phyloP scores from a whole-genome alignment of 441 rosid genomes.

The Jatropha podagrica region DNA sequence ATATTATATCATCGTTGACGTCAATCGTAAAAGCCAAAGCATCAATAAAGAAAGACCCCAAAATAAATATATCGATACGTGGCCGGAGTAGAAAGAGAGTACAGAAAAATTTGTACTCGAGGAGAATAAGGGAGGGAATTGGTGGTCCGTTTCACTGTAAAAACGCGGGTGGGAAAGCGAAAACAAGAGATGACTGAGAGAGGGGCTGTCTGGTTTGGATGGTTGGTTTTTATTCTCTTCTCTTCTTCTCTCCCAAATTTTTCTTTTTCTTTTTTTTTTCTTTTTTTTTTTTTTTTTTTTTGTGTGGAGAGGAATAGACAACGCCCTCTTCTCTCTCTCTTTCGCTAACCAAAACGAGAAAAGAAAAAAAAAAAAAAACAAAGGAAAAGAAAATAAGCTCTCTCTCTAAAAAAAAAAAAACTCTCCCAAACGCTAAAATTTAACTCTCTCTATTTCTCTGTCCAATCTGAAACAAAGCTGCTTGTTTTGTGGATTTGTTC shows the following conservation, averaged over 20 bases:
- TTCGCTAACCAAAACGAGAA: constrained; percentile 2
- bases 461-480: background rate
- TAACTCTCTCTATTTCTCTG: background rate
- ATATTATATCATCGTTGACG: background rate
- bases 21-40: background rate
- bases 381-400: background rate
- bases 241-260: background rate
- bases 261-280: background rate
- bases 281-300: background rate
- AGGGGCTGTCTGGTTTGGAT: constrained; percentile 26
- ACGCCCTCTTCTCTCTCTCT: background rate
- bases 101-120: background rate
- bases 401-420: background rate
- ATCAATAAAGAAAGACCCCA: background rate
- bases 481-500: constrained; percentile 40
- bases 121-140: background rate
- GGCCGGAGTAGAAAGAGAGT: background rate
- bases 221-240: constrained; percentile 13
- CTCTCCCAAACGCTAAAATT: background rate
- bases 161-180: constrained; percentile 9
- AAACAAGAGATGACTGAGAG: background rate
- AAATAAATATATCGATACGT: background rate
- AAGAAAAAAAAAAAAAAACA: background rate
- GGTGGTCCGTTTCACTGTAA: background rate
- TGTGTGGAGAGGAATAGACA: constrained; percentile 22